Evolutionary conservation across 306 rosid genomes (phyloP).

Genomic region (Prunus dulcis): DNA sequence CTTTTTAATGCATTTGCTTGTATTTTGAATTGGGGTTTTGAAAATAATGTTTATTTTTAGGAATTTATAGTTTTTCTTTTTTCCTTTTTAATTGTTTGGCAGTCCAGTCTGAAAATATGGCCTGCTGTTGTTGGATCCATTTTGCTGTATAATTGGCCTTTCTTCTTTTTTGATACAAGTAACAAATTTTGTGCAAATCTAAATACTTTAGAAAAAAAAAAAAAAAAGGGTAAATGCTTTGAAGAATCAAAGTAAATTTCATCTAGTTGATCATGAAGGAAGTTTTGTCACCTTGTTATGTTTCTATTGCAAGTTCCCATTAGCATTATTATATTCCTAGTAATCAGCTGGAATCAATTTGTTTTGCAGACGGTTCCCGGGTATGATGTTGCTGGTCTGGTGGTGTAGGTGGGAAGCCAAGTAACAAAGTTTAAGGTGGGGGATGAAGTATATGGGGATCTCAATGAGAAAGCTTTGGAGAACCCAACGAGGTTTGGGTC

Average conservation of each 20-base stretch:
- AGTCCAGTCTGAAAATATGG: background rate
- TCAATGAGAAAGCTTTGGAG: slow-evolving; percentile 36
- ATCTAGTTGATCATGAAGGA: background rate
- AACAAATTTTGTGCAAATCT: background rate
- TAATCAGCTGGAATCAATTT: background rate
- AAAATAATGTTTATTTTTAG: background rate
- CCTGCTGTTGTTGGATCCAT: background rate
- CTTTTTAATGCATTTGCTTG: no score
- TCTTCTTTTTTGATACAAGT: background rate
- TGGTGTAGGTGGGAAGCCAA: slow-evolving; percentile 56
- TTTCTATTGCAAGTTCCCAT: no score
- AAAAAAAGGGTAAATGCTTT: background rate
- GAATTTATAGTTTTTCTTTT: background rate
- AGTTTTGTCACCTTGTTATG: background rate
- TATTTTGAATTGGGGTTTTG: background rate
- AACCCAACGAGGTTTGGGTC: slow-evolving; percentile 44
- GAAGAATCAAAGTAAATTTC: background rate
- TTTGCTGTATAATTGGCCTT: background rate
- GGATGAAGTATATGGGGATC: slow-evolving; percentile 66
- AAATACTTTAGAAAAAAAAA: background rate
- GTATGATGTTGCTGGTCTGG: slow-evolving; percentile 68
- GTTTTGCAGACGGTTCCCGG: slow-evolving; percentile 51
- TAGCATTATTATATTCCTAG: no score
- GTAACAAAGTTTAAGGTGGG: slow-evolving; percentile 65
- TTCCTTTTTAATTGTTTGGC: no score